A percentile compares a stretch with the other conserved stretches of the same genome.
Conservation (phyloP, 2,329 filamentous ascomycete genomes). For the Verticillium albo-atrum region DNA sequence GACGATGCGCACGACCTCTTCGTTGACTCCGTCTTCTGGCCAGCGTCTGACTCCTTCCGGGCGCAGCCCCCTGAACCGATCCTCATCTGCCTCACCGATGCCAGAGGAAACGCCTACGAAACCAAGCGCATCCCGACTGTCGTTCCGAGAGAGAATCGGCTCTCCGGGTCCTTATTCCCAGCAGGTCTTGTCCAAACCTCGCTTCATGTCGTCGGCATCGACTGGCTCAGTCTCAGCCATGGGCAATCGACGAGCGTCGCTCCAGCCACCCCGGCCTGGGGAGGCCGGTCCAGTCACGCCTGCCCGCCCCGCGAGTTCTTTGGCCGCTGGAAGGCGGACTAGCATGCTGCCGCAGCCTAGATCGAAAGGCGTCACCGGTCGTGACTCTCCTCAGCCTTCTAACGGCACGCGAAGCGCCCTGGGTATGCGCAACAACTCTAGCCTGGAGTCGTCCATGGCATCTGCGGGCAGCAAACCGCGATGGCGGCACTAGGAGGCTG, state of each 20-base stretch:
- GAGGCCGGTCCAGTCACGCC: constrained; percentile 15
- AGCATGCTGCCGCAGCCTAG: constrained; percentile 51
- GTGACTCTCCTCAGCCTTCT: constrained; percentile 43
- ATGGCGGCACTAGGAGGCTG: constrained; percentile 36
- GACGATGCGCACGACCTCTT: constrained; percentile 35
- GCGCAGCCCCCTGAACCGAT: constrained; percentile 42
- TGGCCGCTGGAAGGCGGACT: constrained; percentile 44
- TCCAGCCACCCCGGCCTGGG: constrained; percentile 41
- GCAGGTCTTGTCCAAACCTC: constrained; percentile 38
- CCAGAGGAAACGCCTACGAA: constrained; percentile 41
- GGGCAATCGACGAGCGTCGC: constrained; percentile 45
- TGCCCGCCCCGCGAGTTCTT: constrained; percentile 51
- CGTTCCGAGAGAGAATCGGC: constrained; percentile 48
- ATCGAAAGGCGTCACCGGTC: constrained; percentile 31
- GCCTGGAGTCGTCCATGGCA: constrained; percentile 19
- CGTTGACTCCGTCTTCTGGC: constrained; percentile 34
- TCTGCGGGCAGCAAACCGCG: constrained; percentile 38
- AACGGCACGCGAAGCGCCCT: constrained; percentile 37
- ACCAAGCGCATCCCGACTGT: constrained; percentile 38
- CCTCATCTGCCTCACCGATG: constrained; percentile 42
- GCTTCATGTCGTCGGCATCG: constrained; percentile 23
- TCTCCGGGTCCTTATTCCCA: constrained; percentile 46
- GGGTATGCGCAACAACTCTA: constrained; percentile 31
- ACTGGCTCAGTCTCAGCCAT: constrained; percentile 38
- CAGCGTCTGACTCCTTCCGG: constrained; percentile 40